phyloP scores from a whole-genome alignment of 495 filamentous ascomycete species.

The Collariella sp. region DNA sequence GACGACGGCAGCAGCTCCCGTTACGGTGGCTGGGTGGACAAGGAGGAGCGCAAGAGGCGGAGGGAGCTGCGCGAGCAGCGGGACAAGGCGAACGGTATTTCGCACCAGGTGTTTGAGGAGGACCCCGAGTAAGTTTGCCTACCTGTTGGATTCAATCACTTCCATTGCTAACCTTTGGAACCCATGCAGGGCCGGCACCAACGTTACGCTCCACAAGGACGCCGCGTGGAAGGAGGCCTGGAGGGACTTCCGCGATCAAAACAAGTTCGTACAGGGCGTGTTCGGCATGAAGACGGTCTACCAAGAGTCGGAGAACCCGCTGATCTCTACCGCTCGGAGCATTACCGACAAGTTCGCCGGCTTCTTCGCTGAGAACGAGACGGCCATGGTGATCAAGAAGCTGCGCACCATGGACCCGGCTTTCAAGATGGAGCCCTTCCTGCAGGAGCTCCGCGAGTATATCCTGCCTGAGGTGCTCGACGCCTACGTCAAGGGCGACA shows the following conservation, averaged over 20 bases:
- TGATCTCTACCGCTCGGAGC: conserved; percentile 85
- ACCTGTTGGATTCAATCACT: not conserved
- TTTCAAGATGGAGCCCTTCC: conserved; percentile 90
- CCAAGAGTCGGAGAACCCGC: conserved; percentile 92
- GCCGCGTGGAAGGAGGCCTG: conserved; percentile 93
- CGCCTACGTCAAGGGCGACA: conserved; percentile 94
- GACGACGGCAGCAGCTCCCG: conserved; percentile 94
- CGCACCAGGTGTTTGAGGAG: conserved; percentile 58
- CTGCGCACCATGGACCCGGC: conserved; percentile 93
- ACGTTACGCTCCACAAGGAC: conserved; percentile 93
- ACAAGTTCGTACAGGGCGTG: conserved; percentile 77
- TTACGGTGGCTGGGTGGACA: conserved; percentile 93
- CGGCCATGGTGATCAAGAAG: conserved; percentile 91
- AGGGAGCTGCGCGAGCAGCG: conserved; percentile 64
- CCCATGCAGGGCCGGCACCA: conserved; percentile 77
- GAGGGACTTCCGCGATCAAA: conserved; percentile 83
- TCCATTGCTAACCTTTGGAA: conserved; percentile 18
- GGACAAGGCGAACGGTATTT: conserved; percentile 46
- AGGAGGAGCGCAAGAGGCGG: conserved; percentile 76
- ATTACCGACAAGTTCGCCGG: conserved; percentile 88
- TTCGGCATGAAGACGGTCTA: conserved; percentile 77
- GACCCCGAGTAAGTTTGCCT: conserved; percentile 69
- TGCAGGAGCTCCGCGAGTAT: conserved; percentile 92
- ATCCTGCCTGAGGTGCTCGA: conserved; percentile 96
- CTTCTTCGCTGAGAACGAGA: conserved; percentile 98